Conservation (phyloP, 129 eudicot genomes). For the Mikania micrantha region DNA sequence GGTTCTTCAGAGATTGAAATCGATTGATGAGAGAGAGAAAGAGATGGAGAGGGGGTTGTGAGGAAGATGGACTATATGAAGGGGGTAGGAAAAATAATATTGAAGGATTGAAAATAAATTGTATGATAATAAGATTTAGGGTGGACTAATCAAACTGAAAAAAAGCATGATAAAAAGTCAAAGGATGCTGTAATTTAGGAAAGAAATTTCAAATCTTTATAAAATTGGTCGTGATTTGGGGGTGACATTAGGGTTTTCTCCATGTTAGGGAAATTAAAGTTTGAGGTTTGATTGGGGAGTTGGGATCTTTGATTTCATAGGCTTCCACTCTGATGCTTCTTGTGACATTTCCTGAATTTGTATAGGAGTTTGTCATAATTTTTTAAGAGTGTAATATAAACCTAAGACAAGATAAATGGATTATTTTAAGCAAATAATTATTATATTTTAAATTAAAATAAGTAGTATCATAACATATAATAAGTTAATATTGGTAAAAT, state of each 20-base stretch:
- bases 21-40: conserved; percentile 24
- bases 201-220: conserved; percentile 1
- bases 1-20: conserved; percentile 20
- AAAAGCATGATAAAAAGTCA: conserved; percentile 24
- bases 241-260: conserved; percentile 23
- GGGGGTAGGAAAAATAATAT: conserved; percentile 24
- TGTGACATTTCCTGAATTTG: not conserved
- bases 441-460: too few relatives aligned
- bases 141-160: conserved; percentile 20
- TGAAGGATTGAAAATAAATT: conserved; percentile 24
- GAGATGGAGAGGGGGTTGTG: conserved; percentile 33
- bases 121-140: conserved; percentile 20
- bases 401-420: too few relatives aligned
- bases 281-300: not conserved
- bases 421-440: too few relatives aligned
- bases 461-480: too few relatives aligned
- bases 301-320: not conserved
- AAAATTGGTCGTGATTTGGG: conserved; percentile 16
- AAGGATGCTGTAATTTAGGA: conserved; percentile 26
- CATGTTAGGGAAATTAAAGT: not conserved
- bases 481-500: too few relatives aligned
- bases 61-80: conserved; percentile 21
- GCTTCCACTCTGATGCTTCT: not conserved
- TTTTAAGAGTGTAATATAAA: too few relatives aligned
- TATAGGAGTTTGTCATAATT: not conserved